Conservation (phyloP, 2,329 filamentous ascomycete species). For the Fusarium nisikadoi region DNA sequence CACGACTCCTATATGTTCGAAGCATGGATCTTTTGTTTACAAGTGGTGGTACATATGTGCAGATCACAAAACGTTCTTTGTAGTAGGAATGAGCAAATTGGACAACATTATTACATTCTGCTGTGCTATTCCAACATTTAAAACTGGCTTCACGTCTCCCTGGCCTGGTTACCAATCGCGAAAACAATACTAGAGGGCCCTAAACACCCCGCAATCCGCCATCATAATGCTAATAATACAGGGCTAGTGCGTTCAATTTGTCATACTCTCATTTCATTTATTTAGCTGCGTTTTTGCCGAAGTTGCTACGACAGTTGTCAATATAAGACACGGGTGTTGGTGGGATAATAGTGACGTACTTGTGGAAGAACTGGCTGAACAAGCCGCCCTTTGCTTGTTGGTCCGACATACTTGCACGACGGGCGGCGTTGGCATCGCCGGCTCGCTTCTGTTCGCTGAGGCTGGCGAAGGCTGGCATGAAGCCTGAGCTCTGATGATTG, state of each 20-base stretch:
- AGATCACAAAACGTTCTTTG: background rate
- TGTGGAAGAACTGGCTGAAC: constrained; percentile 67
- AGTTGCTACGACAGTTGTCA: constrained; percentile 43
- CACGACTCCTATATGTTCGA: background rate
- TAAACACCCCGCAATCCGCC: background rate
- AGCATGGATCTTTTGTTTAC: no score
- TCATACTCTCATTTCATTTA: constrained; percentile 24
- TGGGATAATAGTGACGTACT: constrained; percentile 52
- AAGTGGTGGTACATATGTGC: no score
- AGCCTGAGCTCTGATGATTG: constrained; percentile 55
- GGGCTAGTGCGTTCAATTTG: background rate
- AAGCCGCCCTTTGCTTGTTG: constrained; percentile 62
- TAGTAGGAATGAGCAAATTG: background rate
- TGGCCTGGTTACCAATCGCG: constrained; percentile 4
- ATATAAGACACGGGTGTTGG: background rate
- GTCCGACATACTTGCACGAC: constrained; percentile 66
- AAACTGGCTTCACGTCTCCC: constrained; percentile 14
- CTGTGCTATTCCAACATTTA: constrained; percentile 23
- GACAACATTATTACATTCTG: constrained; percentile 8
- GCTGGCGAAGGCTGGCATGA: constrained; percentile 60
- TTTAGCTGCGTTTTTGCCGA: constrained; percentile 48
- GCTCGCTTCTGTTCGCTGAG: constrained; percentile 64
- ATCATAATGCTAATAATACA: constrained; percentile 15
- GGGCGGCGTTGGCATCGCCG: constrained; percentile 55
- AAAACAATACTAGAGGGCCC: background rate